Conservation (phyloP, 768 basidiomycete genomes). For the Gyrodon lividus region DNA sequence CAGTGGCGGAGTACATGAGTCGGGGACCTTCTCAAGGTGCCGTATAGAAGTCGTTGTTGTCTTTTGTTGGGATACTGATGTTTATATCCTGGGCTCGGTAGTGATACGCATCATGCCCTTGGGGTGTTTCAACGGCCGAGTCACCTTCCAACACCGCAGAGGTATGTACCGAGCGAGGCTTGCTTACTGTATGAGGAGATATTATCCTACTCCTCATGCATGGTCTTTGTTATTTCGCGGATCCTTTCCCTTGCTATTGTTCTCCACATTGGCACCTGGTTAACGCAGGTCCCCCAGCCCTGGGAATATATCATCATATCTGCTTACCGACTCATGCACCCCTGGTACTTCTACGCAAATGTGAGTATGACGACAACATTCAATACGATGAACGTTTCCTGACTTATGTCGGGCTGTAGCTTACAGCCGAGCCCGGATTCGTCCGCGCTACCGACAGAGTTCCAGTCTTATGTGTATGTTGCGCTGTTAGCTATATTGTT, state of each 20-base stretch:
- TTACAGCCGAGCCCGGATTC: conserved; percentile 7
- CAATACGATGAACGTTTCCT: no score
- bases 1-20: conserved; percentile 4
- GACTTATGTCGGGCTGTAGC: neutral
- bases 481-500: neutral
- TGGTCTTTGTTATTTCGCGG: neutral
- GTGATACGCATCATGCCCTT: conserved; percentile 4
- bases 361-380: conserved; percentile 12
- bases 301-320: conserved; percentile 32
- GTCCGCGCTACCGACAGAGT: conserved; percentile 23
- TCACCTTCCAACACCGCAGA: conserved; percentile 33
- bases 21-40: conserved; percentile 14
- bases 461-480: conserved; percentile 22
- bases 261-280: conserved; percentile 1
- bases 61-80: neutral
- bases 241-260: neutral
- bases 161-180: conserved; percentile 15
- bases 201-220: no score
- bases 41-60: neutral
- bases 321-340: conserved; percentile 16
- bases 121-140: conserved; percentile 15
- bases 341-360: conserved; percentile 10
- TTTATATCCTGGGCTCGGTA: conserved; percentile 2
- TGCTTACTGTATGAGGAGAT: neutral
- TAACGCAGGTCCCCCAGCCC: conserved; percentile 31